Evolutionary conservation across 2,329 filamentous ascomycete species (phyloP).

Genomic region (Rhynchosporium graminicola): DNA sequence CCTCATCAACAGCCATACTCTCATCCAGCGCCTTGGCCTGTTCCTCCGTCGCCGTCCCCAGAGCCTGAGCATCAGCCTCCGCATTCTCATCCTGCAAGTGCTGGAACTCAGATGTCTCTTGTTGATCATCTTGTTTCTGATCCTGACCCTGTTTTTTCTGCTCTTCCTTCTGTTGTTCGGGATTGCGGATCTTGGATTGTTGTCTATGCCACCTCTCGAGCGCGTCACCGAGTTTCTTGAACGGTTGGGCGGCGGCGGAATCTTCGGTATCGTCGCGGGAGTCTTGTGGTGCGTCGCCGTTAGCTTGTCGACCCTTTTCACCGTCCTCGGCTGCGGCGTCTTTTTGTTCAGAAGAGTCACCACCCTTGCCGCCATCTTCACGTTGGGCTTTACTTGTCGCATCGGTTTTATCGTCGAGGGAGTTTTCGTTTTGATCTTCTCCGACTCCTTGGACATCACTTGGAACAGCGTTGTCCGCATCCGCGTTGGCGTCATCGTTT

Average conservation of each 20-base stretch:
- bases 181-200: slow-evolving; percentile 71
- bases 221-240: slow-evolving; percentile 92
- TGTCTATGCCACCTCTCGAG: slow-evolving; percentile 91
- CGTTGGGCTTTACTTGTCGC: slow-evolving; percentile 62
- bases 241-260: slow-evolving; percentile 62
- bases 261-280: slow-evolving; percentile 43
- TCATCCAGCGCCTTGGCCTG: slow-evolving; percentile 85
- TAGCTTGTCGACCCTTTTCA: slow-evolving; percentile 48
- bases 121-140: slow-evolving; percentile 48
- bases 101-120: slow-evolving; percentile 88
- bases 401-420: slow-evolving; percentile 62
- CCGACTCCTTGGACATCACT: slow-evolving; percentile 66
- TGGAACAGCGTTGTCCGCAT: slow-evolving; percentile 62
- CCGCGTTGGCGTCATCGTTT: slow-evolving; percentile 52
- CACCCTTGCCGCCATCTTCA: slow-evolving; percentile 66
- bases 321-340: slow-evolving; percentile 65
- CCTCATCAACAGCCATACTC: slow-evolving; percentile 79
- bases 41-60: slow-evolving; percentile 85
- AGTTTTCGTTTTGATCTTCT: slow-evolving; percentile 64
- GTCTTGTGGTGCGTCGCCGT: slow-evolving; percentile 44
- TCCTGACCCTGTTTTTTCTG: slow-evolving; percentile 42
- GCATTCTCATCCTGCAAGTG: slow-evolving; percentile 84
- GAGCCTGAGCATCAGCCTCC: slow-evolving; percentile 83
- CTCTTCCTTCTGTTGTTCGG: slow-evolving; percentile 52
- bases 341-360: slow-evolving; percentile 64